phyloP scores from a whole-genome alignment of 176 grass and related monocot genomes.

The Cocos nucifera region DNA sequence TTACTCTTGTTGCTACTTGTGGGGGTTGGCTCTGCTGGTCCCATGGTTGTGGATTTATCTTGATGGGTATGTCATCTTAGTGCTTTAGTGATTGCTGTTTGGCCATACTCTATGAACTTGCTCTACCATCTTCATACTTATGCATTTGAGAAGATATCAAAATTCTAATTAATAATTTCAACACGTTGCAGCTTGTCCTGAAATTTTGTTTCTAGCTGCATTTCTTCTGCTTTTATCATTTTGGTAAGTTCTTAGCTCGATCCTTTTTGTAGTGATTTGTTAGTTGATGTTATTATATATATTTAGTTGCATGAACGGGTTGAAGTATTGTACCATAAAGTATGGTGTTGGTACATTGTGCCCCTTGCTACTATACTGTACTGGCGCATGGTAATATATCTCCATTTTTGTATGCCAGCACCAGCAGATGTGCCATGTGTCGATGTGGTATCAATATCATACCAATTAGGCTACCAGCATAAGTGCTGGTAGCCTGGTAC shows the following conservation, averaged over 20 bases:
- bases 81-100: background rate
- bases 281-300: slow-evolving; percentile 1
- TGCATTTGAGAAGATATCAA: too few relatives aligned
- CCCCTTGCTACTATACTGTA: too few relatives aligned
- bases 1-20: slow-evolving; percentile 70
- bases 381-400: too few relatives aligned
- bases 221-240: slow-evolving; percentile 84
- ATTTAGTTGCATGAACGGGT: background rate
- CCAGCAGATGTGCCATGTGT: too few relatives aligned
- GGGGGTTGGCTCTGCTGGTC: slow-evolving; percentile 83
- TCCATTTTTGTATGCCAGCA: too few relatives aligned
- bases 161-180: slow-evolving; percentile 1
- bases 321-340: too few relatives aligned
- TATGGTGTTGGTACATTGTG: too few relatives aligned
- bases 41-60: slow-evolving; percentile 85
- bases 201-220: slow-evolving; percentile 84
- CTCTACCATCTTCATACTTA: too few relatives aligned
- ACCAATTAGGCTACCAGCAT: too few relatives aligned
- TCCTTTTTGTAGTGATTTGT: slow-evolving; percentile 15
- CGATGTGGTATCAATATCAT: too few relatives aligned
- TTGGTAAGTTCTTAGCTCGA: slow-evolving; percentile 44
- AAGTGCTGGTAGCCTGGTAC: too few relatives aligned
- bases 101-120: background rate
- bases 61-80: slow-evolving; percentile 71
- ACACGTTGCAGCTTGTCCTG: slow-evolving; percentile 68